Base-by-base conservation (phyloP, 2,329 filamentous ascomycete genomes). In the Exophiala calicioides region DNA sequence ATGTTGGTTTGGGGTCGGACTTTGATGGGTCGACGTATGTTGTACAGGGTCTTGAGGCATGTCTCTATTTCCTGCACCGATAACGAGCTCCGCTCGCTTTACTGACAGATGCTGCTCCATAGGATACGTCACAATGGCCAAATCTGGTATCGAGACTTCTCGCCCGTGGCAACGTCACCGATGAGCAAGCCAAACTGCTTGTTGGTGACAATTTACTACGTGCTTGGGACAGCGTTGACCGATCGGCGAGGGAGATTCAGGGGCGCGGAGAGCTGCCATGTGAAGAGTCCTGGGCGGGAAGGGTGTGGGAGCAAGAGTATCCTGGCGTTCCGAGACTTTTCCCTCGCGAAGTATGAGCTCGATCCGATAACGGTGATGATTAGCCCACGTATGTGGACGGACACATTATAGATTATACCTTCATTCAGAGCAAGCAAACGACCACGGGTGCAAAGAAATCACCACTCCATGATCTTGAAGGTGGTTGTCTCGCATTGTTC, bases 1-100 rank as follows among this genome's bases (percentile, higher is more conserved):
- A 95, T 63, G 88, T 96, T 9, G 91, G 90, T 0, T 68, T 96
- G 10, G 91, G 91, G 0, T 89, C 85, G 36, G 91, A 96, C 65
- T 95, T 90, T 64, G 90, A 96, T 64, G 91, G 81, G 1, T 60
- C 3, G 62, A 59, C 4, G 61, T 71, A 15, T 9, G 12, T 31
- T 13, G 43, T 39, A 9, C 38, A 39, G 13, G 43, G 43, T 16
- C 71, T 36, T 20, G 41, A 44, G 41, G 41, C 36, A 26, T 19
- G 30, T 35, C n/a, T n/a, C n/a, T n/a, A n/a, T n/a, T n/a, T n/a
- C n/a, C n/a, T n/a, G n/a, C n/a, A n/a, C n/a, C n/a, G n/a, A n/a
- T n/a, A n/a, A n/a, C n/a, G n/a, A n/a, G n/a, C n/a, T n/a, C n/a
- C n/a, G n/a, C n/a, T n/a, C n/a, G n/a, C n/a, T n/a, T n/a, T 29